phyloP scores from a whole-genome alignment of 2,329 filamentous ascomycete species.

The Dactylellina cionopaga region DNA sequence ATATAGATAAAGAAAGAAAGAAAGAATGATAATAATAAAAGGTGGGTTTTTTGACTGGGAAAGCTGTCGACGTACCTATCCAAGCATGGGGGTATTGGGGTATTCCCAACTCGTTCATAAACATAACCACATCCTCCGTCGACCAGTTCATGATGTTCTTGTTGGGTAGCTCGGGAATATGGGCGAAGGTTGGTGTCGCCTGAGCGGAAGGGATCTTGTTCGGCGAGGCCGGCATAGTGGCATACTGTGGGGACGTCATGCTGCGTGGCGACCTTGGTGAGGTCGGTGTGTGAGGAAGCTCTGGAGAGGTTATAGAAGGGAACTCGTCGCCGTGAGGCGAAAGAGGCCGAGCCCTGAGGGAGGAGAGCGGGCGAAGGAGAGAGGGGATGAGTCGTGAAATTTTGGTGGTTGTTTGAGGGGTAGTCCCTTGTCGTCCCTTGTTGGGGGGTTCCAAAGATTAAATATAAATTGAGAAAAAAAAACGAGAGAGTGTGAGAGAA shows the following conservation, averaged over 20 bases:
- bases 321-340: conserved; percentile 52
- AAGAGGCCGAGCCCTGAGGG: conserved; percentile 52
- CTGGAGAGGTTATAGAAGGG: conserved; percentile 44
- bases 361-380: conserved; percentile 53
- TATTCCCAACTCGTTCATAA: conserved; percentile 80
- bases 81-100: conserved; percentile 84
- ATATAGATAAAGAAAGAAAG: neutral
- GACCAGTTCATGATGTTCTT: conserved; percentile 83
- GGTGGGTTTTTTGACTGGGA: conserved; percentile 21
- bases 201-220: conserved; percentile 50
- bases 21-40: neutral
- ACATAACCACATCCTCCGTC: conserved; percentile 88
- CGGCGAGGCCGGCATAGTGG: conserved; percentile 50
- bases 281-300: conserved; percentile 51
- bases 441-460: conserved; percentile 23
- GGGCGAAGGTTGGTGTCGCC: conserved; percentile 47
- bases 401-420: conserved; percentile 53
- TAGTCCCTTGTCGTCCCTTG: conserved; percentile 47
- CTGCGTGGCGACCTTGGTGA: conserved; percentile 51
- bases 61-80: conserved; percentile 74
- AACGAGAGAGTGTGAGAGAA: neutral
- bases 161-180: conserved; percentile 67
- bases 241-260: conserved; percentile 52
- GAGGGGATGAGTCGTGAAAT: conserved; percentile 54
- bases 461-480: neutral